Percentiles rank a stretch among this genome's conserved stretches.
Conservation (phyloP, 2,329 filamentous ascomycete species). For the Microdochium nivale region DNA sequence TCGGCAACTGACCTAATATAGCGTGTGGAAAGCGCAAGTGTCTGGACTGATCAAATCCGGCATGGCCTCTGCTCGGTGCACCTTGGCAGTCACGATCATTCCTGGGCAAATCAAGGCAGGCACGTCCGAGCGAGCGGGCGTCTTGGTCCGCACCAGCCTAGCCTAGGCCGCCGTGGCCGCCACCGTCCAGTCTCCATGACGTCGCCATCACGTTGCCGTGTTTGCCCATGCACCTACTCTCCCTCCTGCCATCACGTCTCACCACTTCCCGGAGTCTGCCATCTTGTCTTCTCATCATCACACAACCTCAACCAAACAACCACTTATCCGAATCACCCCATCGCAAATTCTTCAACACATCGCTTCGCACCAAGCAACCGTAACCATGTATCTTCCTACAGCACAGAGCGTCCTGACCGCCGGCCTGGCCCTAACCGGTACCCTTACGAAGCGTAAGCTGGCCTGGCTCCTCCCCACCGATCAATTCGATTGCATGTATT, state of each 20-base stretch:
- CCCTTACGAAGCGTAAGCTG: conserved; percentile 12
- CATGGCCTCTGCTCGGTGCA: too few species aligned
- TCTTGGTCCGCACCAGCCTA: not conserved
- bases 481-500: not conserved
- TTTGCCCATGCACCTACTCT: not conserved
- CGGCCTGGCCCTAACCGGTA: conserved; percentile 15
- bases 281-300: not conserved
- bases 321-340: not conserved
- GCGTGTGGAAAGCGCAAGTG: too few species aligned
- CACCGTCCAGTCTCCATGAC: not conserved
- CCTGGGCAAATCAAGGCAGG: not conserved
- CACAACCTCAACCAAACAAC: not conserved
- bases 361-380: not conserved
- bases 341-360: not conserved
- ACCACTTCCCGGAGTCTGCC: not conserved
- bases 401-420: conserved; percentile 18
- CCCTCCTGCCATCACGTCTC: not conserved
- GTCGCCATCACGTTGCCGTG: not conserved
- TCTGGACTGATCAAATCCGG: too few species aligned
- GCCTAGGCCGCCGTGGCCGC: too few species aligned
- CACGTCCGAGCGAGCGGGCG: not conserved
- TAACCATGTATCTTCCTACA: conserved; percentile 17
- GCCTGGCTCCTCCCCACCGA: conserved; percentile 1
- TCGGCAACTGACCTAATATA: too few species aligned
- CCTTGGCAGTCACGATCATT: too few species aligned